phyloP scores from a whole-genome alignment of 2,329 filamentous ascomycete species.

The Aspergillus sp. region DNA sequence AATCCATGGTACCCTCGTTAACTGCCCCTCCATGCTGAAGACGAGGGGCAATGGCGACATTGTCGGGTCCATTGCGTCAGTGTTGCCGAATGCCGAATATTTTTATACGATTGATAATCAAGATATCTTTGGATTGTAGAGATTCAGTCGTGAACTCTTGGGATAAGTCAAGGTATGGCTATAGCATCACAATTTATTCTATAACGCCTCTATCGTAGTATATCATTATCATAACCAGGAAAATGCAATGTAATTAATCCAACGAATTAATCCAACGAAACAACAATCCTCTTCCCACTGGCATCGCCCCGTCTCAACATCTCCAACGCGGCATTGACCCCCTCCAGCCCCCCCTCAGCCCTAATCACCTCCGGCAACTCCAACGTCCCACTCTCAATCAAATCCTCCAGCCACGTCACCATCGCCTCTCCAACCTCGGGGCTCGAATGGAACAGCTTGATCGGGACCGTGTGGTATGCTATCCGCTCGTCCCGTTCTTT shows the following conservation, averaged over 20 bases:
- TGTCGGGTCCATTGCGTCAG: background rate
- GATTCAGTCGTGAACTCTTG: no score
- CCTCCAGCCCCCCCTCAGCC: constrained; percentile 62
- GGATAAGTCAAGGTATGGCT: no score
- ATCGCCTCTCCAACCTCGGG: constrained; percentile 62
- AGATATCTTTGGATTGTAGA: no score
- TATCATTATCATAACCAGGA: background rate
- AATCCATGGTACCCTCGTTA: no score
- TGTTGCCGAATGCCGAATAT: no score
- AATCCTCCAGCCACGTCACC: constrained; percentile 65
- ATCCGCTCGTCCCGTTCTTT: constrained; percentile 52
- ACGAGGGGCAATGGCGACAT: background rate
- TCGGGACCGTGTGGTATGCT: constrained; percentile 65
- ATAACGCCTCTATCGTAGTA: background rate
- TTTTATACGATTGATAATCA: background rate
- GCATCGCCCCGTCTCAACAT: constrained; percentile 65
- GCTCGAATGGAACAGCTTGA: constrained; percentile 73
- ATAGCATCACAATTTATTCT: background rate
- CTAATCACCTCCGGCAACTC: constrained; percentile 65
- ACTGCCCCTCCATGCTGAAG: background rate
- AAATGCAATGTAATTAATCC: background rate
- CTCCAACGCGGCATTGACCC: constrained; percentile 68
- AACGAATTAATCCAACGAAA: constrained; percentile 34
- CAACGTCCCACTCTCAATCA: constrained; percentile 58
- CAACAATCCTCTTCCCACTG: constrained; percentile 68